phyloP scores from a whole-genome alignment of 129 eudicot genomes.

The Escallonia herrerae region DNA sequence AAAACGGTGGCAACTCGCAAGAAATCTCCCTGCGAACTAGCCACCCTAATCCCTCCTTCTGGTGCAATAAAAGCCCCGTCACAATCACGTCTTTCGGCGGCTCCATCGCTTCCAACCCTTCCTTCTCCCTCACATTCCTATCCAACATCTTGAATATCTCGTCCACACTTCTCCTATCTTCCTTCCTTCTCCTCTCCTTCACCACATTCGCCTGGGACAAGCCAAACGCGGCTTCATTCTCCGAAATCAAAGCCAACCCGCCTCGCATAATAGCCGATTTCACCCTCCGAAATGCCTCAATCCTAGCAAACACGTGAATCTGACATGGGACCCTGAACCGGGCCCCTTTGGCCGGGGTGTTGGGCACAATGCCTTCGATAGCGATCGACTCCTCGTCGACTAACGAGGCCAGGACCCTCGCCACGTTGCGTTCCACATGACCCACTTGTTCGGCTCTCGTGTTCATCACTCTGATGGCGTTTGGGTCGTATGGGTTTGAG shows the following conservation, averaged over 20 bases:
- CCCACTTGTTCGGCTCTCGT: slow-evolving; percentile 58
- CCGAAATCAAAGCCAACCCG: slow-evolving; percentile 49
- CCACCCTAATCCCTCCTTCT: slow-evolving; percentile 83
- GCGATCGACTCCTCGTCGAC: slow-evolving; percentile 31
- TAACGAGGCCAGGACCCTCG: slow-evolving; percentile 65
- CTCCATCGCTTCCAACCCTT: slow-evolving; percentile 34
- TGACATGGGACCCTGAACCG: slow-evolving; percentile 56
- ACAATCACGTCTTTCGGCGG: slow-evolving; percentile 53
- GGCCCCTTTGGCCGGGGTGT: slow-evolving; percentile 6
- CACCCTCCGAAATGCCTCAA: slow-evolving; percentile 40
- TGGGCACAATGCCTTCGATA: slow-evolving; percentile 75
- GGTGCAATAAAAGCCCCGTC: slow-evolving; percentile 61
- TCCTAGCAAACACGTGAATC: slow-evolving; percentile 60
- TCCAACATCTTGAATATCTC: slow-evolving; percentile 70
- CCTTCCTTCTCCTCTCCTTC: slow-evolving; percentile 33
- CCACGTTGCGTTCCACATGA: slow-evolving; percentile 48
- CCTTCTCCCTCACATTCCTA: slow-evolving; percentile 33
- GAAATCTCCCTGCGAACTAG: slow-evolving; percentile 64
- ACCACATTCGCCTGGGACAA: slow-evolving; percentile 51
- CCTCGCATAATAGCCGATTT: slow-evolving; percentile 21
- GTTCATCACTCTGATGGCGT: slow-evolving; percentile 71
- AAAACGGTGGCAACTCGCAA: slow-evolving; percentile 68
- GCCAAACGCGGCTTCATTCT: slow-evolving; percentile 25
- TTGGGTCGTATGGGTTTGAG: slow-evolving; percentile 42
- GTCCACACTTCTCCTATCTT: slow-evolving; percentile 44